Conservation (phyloP, 768 basidiomycete genomes). For the Lanmaoa rubissima region DNA sequence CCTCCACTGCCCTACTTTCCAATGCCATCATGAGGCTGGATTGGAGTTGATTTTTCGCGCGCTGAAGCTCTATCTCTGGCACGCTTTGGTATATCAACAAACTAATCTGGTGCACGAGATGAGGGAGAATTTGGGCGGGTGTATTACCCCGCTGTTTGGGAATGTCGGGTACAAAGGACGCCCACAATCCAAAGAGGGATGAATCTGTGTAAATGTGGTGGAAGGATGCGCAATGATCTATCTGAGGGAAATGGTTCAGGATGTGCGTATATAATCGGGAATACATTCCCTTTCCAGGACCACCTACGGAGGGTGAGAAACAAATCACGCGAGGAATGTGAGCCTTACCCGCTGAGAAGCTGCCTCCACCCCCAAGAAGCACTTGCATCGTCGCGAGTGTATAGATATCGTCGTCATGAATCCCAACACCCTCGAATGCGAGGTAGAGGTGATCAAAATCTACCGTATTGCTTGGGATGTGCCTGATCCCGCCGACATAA, state of each 20-base stretch:
- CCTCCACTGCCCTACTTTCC: constrained; percentile 80
- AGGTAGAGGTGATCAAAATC: constrained; percentile 95
- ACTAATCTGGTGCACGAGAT: constrained; percentile 87
- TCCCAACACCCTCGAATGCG: constrained; percentile 87
- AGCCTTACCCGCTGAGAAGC: constrained; percentile 82
- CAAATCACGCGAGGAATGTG: not conserved
- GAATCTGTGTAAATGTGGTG: constrained; percentile 97
- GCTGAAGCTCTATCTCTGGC: constrained; percentile 64
- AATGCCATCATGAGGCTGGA: constrained; percentile 92
- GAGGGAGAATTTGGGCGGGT: constrained; percentile 70
- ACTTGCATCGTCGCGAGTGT: constrained; percentile 92
- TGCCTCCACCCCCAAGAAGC: constrained; percentile 91
- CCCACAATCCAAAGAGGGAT: constrained; percentile 89
- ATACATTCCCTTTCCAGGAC: constrained; percentile 99
- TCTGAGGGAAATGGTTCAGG: constrained; percentile 88
- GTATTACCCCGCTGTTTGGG: constrained; percentile 58
- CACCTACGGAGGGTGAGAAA: constrained; percentile 47
- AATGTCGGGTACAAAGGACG: constrained; percentile 71
- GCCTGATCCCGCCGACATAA: constrained; percentile 85
- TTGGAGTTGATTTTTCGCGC: constrained; percentile 96
- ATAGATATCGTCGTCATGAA: constrained; percentile 91
- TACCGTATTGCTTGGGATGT: constrained; percentile 54
- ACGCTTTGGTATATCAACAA: constrained; percentile 69
- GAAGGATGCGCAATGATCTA: constrained; percentile 96
- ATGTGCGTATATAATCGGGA: constrained; percentile 94